These are phyloP conservation scores for Pezicula radicicola DNA, from an alignment of 2,329 filamentous ascomycete genomes.

Conservation along the genomic window DNA sequence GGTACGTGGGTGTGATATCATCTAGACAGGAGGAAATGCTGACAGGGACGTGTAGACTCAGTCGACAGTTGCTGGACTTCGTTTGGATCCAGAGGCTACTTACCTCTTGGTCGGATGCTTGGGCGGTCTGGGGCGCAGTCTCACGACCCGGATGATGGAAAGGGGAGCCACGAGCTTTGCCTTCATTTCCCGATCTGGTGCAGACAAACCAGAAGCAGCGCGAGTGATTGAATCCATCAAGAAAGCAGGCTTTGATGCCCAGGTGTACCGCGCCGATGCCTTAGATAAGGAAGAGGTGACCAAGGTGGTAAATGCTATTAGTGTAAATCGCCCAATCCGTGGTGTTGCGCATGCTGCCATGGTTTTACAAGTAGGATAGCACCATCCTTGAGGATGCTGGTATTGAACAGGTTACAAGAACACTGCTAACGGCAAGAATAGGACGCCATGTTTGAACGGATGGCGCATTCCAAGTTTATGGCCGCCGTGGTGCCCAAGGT, in stretches of 20 bases:
- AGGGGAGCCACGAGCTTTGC: too few species aligned
- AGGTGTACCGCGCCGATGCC: constrained; percentile 46
- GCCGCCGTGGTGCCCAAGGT: constrained; percentile 32
- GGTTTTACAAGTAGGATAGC: constrained; percentile 33
- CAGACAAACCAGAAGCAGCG: too few species aligned
- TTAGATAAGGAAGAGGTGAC: constrained; percentile 34
- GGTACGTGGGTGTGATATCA: too few species aligned
- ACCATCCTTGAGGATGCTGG: not conserved
- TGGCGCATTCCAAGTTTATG: constrained; percentile 34
- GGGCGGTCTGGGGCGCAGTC: too few species aligned
- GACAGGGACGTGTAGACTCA: too few species aligned
- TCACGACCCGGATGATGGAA: too few species aligned
- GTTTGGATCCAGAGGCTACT: too few species aligned
- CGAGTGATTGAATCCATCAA: not conserved
- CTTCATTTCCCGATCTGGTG: too few species aligned
- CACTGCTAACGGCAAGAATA: constrained; percentile 1
- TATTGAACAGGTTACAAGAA: not conserved
- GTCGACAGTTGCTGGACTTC: too few species aligned
- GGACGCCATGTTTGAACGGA: constrained; percentile 30
- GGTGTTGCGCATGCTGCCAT: constrained; percentile 45
- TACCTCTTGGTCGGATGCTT: too few species aligned
- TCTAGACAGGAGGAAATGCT: too few species aligned
- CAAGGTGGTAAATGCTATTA: constrained; percentile 24
- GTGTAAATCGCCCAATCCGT: constrained; percentile 35
- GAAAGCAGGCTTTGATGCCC: constrained; percentile 35